A percentile compares a stretch with the other conserved stretches of the same genome.
phyloP scores from a whole-genome alignment of 1,284 basidiomycete genomes.

The Acaromyces ingoldii region DNA sequence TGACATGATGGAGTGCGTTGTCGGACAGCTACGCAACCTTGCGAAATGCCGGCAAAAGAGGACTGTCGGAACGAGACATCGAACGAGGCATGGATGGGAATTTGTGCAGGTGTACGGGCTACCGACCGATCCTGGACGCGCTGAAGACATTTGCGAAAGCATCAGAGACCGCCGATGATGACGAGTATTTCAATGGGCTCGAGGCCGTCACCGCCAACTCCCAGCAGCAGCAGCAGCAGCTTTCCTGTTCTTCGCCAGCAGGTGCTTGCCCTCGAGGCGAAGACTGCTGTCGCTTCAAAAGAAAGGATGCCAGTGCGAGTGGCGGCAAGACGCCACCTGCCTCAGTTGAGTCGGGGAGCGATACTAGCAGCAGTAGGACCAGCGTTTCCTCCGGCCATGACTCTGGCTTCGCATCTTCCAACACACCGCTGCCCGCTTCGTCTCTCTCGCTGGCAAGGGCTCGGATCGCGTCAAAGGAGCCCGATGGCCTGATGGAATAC shows the following conservation, averaged over 20 bases:
- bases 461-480: constrained; percentile 14
- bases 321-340: no score
- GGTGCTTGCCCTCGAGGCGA: constrained; percentile 27
- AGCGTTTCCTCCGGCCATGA: constrained; percentile 1
- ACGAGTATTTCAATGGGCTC: no score
- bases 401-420: constrained; percentile 5
- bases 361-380: no score
- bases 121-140: constrained; percentile 39
- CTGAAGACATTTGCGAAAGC: constrained; percentile 33
- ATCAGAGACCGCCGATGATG: no score
- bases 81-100: constrained; percentile 51
- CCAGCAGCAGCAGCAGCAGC: no score
- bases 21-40: constrained; percentile 53
- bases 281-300: constrained; percentile 35
- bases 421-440: constrained; percentile 12
- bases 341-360: no score
- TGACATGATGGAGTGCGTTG: no score
- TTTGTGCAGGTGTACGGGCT: constrained; percentile 49
- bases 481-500: constrained; percentile 47
- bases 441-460: constrained; percentile 6
- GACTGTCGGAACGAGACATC: constrained; percentile 48
- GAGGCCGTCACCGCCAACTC: no score
- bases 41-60: constrained; percentile 33
- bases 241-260: no score
- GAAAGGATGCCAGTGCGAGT: no score